These are phyloP conservation scores for Kalmanozyma brasiliensis DNA, from an alignment of 1,284 basidiomycete genomes.

Conservation along the genomic window DNA sequence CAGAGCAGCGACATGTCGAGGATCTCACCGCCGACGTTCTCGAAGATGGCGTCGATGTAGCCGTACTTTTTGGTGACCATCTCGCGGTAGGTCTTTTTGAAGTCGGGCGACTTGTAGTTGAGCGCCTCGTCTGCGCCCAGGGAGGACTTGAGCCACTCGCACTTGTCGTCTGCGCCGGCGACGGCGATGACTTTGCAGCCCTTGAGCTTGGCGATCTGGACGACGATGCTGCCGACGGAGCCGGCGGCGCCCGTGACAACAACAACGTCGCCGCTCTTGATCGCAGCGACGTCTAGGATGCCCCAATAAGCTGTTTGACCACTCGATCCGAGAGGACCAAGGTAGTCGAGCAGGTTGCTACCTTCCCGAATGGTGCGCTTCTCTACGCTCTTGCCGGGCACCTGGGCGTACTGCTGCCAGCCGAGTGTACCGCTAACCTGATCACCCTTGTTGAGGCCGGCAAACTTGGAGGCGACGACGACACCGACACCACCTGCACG, in stretches of 20 bases:
- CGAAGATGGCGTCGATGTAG: constrained; percentile 54
- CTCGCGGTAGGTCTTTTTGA: constrained; percentile 75
- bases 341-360: constrained; percentile 55
- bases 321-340: constrained; percentile 66
- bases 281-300: constrained; percentile 51
- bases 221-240: constrained; percentile 68
- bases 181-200: constrained; percentile 82
- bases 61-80: constrained; percentile 70
- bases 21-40: constrained; percentile 55
- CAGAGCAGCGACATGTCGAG: constrained; percentile 66
- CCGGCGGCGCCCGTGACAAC: constrained; percentile 62
- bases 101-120: constrained; percentile 80
- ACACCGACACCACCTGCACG: constrained; percentile 78
- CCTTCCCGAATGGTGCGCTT: constrained; percentile 40
- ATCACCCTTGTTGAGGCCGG: constrained; percentile 49
- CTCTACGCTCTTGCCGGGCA: constrained; percentile 43
- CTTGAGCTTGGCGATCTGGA: constrained; percentile 72
- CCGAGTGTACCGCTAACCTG: constrained; percentile 48
- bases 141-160: constrained; percentile 81
- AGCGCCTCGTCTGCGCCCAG: constrained; percentile 83
- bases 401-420: constrained; percentile 53
- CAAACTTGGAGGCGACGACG: constrained; percentile 71
- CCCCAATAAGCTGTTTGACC: constrained; percentile 68
- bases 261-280: constrained; percentile 55
- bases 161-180: constrained; percentile 82